phyloP scores from a whole-genome alignment of 768 basidiomycete species.

The button mushroom (Agaricus bisporus) region DNA sequence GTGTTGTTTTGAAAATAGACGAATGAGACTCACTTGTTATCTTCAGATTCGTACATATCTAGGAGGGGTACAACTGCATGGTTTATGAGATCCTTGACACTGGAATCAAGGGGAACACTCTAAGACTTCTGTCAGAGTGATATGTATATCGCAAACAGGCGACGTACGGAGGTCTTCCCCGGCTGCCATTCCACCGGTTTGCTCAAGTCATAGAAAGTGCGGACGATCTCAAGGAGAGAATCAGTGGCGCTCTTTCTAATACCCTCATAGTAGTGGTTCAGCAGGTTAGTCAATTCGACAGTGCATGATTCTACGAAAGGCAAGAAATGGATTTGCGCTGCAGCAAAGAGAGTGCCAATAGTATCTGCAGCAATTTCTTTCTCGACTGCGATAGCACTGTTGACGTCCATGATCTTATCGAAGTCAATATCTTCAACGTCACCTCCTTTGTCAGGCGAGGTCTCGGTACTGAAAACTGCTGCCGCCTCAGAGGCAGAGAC shows the following conservation, averaged over 20 bases:
- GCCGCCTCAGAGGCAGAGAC: conserved; percentile 49
- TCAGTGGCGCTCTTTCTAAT: conserved; percentile 91
- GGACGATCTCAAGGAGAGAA: conserved; percentile 81
- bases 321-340: conserved; percentile 80
- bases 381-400: conserved; percentile 95
- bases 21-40: conserved; percentile 80
- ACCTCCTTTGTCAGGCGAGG: conserved; percentile 55
- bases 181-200: conserved; percentile 80
- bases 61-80: conserved; percentile 71
- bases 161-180: conserved; percentile 38
- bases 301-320: conserved; percentile 84
- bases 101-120: conserved; percentile 46
- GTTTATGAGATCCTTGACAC: conserved; percentile 74
- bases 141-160: not conserved
- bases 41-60: conserved; percentile 90
- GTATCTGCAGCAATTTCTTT: conserved; percentile 99
- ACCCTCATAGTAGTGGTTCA: conserved; percentile 95
- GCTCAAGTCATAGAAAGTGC: conserved; percentile 87
- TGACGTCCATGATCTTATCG: conserved; percentile 86
- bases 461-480: conserved; percentile 67
- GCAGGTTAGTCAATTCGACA: conserved; percentile 68
- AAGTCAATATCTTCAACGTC: conserved; percentile 76
- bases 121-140: conserved; percentile 9
- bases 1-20: conserved; percentile 2
- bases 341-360: conserved; percentile 83